A percentile compares a stretch with the other conserved stretches of the same genome.
Evolutionary conservation across 768 basidiomycete species (phyloP).

Genomic region (Pseudohyphozyma bogoriensis): DNA sequence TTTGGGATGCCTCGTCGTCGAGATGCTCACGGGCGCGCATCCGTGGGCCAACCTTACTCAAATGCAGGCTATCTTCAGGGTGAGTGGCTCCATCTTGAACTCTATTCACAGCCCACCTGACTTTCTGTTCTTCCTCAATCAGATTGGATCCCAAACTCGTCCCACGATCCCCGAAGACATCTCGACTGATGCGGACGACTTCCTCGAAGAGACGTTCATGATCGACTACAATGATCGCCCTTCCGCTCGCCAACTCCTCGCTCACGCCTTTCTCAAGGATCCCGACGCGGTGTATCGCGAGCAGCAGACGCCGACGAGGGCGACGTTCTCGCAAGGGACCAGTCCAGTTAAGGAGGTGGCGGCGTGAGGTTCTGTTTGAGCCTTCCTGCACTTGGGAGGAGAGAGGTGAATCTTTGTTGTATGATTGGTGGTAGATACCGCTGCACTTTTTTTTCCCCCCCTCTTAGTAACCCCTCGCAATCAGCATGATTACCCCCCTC

Average conservation of each 20-base stretch:
- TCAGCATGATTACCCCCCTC: too few relatives aligned
- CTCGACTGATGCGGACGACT: conserved; percentile 73
- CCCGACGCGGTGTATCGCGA: not conserved
- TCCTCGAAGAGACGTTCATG: conserved; percentile 62
- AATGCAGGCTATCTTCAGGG: conserved; percentile 99
- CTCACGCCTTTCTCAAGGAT: conserved; percentile 37
- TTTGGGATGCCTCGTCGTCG: conserved; percentile 89
- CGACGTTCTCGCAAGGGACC: conserved; percentile 20
- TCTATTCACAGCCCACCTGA: not conserved
- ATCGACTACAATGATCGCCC: conserved; percentile 41
- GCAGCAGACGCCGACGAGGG: conserved; percentile 27
- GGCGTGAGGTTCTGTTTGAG: not conserved
- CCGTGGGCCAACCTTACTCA: conserved; percentile 96
- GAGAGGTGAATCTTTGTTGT: too few relatives aligned
- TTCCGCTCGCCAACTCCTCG: conserved; percentile 37
- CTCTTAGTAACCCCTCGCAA: too few relatives aligned
- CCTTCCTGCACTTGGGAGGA: not conserved
- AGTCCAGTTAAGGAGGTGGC: not conserved
- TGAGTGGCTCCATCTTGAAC: conserved; percentile 33
- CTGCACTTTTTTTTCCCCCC: too few relatives aligned
- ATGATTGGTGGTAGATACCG: too few relatives aligned
- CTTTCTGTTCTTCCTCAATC: not conserved
- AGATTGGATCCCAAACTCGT: conserved; percentile 80
- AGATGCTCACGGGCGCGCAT: conserved; percentile 94
- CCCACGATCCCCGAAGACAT: conserved; percentile 87